Conservation (phyloP, 192 early-diverging fungal genomes). For the Mortierella hygrophila region DNA sequence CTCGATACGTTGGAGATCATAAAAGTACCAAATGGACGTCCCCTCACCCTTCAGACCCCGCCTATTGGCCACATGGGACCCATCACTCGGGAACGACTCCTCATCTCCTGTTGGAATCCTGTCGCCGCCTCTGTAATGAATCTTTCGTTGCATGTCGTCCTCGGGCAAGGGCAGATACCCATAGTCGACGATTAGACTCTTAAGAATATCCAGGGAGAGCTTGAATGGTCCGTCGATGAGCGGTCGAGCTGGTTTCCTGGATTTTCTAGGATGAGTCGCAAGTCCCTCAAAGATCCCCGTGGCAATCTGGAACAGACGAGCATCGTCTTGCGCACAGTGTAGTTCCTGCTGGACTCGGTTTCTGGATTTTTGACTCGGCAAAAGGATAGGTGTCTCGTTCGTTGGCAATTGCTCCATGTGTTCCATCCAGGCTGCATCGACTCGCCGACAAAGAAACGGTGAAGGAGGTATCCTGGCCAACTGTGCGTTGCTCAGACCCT, state of each 20-base stretch:
- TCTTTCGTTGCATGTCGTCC: conserved; percentile 34
- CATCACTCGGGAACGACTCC: conserved; percentile 41
- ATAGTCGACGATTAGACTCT: conserved; percentile 30
- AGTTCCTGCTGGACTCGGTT: background rate
- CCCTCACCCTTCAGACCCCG: conserved; percentile 24
- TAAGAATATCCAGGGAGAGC: background rate
- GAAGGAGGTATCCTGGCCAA: conserved; percentile 18
- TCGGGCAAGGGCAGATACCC: conserved; percentile 52
- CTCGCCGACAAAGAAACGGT: conserved; percentile 27
- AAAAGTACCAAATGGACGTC: conserved; percentile 50
- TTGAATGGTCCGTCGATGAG: conserved; percentile 32
- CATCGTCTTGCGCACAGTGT: conserved; percentile 28
- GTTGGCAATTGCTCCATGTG: conserved; percentile 16
- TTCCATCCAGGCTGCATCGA: conserved; percentile 33
- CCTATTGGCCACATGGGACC: conserved; percentile 27
- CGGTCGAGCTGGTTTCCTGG: background rate
- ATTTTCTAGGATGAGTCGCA: conserved; percentile 31
- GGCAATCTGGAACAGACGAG: conserved; percentile 46
- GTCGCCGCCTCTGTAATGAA: conserved; percentile 31
- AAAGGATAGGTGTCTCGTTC: background rate
- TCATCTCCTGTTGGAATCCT: conserved; percentile 15
- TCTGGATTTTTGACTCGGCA: background rate
- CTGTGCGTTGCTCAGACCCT: background rate
- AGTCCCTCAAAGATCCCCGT: conserved; percentile 40
- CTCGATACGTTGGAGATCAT: conserved; percentile 35